Evolutionary conservation across 202 grass and related monocot species (phyloP), one percentile per base, ranked within the genome.

Genomic region (Eragrostis tef): DNA sequence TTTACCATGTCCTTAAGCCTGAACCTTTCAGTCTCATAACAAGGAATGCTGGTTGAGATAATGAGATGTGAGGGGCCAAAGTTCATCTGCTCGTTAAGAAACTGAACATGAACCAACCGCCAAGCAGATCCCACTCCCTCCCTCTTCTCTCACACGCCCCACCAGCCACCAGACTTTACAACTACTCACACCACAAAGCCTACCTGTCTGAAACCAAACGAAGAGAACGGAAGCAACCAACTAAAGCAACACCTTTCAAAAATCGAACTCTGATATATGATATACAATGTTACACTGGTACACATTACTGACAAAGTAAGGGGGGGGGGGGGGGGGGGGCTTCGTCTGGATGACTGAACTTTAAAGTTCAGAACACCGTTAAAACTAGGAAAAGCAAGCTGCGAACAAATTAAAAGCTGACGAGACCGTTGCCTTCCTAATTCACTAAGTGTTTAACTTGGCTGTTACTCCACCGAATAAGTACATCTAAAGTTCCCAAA

Each of bases 181-280:
- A 75, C 88, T 48, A 90, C 74, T 70, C 24, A 10, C n/a, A 83
- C 36, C 75, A 80, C 75, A 65, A 65, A 86, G 56, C 46, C 75
- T 57, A 87, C 57, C 75, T 80, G 84, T 65, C 26, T 50, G 39
- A 65, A 48, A 80, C 84, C 74, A 64, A 80, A 74, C 80, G 45
- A 70, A 76, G 19, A 69, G 64, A 83, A 84, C 63, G 70, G 51
- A 50, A 79, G 45, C 79, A 79, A 70, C 74, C 84, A 41, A 79
- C 67, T 73, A 83, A 86, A 67, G 74, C 39, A 61, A 19, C 20
- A 81, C 26, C 48, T 19, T 73, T 7, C 2, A 43, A 69, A 41
- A 66, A 51, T 34, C 44, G 7, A 52, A 47, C 31, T 41, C 50
- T 1, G n/a, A 25, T 21, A n/a, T n/a, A 20, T 19, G 13, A 61